A percentile compares a stretch with the other conserved stretches of the same genome.
Conservation (phyloP, 257 asterid species). For the Solanum virginianum region DNA sequence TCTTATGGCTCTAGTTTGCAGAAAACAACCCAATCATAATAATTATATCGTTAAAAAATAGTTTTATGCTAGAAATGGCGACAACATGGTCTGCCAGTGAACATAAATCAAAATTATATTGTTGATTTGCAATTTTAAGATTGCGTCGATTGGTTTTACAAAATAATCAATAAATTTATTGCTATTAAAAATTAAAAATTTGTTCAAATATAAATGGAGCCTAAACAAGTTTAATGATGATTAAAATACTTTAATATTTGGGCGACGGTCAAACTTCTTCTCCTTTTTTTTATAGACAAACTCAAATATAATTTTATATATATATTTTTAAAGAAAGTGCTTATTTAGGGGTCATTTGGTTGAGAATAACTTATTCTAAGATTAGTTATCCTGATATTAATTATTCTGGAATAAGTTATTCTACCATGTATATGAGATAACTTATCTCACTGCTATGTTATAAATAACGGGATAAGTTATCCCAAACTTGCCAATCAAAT, state of each 20-base stretch:
- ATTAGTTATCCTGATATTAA: too few relatives aligned
- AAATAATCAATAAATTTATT: background rate
- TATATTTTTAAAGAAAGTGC: too few relatives aligned
- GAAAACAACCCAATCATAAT: background rate
- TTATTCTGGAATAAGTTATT: too few relatives aligned
- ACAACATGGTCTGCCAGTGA: background rate
- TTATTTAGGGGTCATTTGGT: too few relatives aligned
- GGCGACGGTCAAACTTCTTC: background rate
- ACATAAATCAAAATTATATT: background rate
- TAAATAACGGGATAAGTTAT: too few relatives aligned
- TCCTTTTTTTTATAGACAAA: background rate
- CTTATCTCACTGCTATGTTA: rapidly evolving
- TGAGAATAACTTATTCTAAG: too few relatives aligned
- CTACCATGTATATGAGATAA: too few relatives aligned
- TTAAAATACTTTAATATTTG: background rate
- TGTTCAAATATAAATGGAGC: background rate
- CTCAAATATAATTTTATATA: background rate
- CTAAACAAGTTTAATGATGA: background rate
- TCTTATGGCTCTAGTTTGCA: background rate
- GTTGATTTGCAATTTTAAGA: background rate
- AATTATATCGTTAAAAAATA: too few relatives aligned
- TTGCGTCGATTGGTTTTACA: background rate
- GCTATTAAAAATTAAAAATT: background rate
- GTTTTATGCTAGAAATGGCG: background rate
- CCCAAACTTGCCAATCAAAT: rapidly evolving